phyloP scores from a whole-genome alignment of 176 grass and related monocot genomes.

The Carex littledalei region DNA sequence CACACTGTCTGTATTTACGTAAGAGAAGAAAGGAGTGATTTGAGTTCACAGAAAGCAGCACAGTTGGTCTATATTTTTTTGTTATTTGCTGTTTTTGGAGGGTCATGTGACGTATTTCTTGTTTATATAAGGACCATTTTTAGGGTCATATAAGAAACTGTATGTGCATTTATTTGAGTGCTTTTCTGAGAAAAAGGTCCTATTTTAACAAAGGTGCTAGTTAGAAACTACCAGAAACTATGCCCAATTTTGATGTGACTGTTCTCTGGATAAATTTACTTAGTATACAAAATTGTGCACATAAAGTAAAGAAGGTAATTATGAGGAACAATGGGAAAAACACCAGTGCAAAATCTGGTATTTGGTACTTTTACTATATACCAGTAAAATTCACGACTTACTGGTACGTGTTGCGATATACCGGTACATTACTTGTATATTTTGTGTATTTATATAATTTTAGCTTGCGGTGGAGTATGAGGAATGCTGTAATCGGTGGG shows the following conservation, averaged over 20 bases:
- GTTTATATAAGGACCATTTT: too few relatives aligned
- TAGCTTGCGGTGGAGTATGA: slow-evolving; percentile 83
- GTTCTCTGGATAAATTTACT: not conserved
- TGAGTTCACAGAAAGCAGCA: not conserved
- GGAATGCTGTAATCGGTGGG: too few relatives aligned
- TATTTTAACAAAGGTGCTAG: not conserved
- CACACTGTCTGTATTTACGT: not conserved
- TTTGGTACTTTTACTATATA: too few relatives aligned
- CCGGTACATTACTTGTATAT: slow-evolving; percentile 11
- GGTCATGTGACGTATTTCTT: not conserved
- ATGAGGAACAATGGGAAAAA: not conserved
- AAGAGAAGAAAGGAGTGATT: not conserved
- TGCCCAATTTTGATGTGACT: not conserved
- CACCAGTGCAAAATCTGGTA: too few relatives aligned
- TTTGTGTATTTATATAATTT: slow-evolving; percentile 9
- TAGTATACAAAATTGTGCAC: not conserved
- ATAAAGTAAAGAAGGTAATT: not conserved
- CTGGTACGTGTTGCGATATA: too few relatives aligned
- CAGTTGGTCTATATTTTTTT: not conserved
- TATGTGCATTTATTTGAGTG: not conserved
- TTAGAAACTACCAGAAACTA: not conserved
- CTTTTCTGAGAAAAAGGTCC: not conserved
- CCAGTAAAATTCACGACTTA: too few relatives aligned
- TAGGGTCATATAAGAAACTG: too few relatives aligned
- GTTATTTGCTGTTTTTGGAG: not conserved